These are phyloP conservation scores for Diospyros lotus DNA, from an alignment of 148 eudicot genomes.

Conservation along the genomic window DNA sequence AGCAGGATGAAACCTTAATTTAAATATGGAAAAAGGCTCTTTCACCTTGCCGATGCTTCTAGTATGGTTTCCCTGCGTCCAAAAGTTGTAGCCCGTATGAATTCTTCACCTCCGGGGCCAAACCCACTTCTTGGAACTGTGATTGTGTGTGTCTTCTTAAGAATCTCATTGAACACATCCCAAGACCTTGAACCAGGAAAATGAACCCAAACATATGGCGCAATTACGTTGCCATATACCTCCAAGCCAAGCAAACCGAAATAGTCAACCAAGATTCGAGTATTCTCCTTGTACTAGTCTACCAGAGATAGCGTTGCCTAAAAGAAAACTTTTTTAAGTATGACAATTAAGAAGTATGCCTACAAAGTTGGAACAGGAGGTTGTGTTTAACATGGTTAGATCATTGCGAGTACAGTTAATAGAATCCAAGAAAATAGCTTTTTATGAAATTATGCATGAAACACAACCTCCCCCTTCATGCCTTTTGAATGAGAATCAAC, in stretches of 20 bases:
- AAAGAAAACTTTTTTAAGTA: no score
- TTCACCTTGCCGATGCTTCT: slow-evolving; percentile 64
- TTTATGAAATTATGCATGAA: no score
- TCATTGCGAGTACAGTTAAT: no score
- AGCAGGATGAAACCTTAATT: background rate
- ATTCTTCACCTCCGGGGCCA: slow-evolving; percentile 68
- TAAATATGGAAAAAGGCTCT: slow-evolving; percentile 25
- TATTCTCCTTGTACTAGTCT: slow-evolving; percentile 68
- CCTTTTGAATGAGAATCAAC: no score
- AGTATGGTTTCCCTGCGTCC: slow-evolving; percentile 47
- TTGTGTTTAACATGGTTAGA: no score
- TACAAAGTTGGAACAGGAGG: no score
- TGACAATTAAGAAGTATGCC: no score
- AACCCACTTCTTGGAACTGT: slow-evolving; percentile 77
- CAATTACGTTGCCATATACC: slow-evolving; percentile 67
- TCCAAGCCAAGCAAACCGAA: slow-evolving; percentile 48
- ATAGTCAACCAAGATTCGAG: slow-evolving; percentile 46
- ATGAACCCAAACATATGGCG: slow-evolving; percentile 83
- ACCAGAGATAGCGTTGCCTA: slow-evolving; percentile 44
- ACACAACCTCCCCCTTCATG: no score
- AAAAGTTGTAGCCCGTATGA: slow-evolving; percentile 65
- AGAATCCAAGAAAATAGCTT: no score
- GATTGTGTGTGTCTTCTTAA: slow-evolving; percentile 59
- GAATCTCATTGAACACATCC: slow-evolving; percentile 68
- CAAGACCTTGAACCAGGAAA: slow-evolving; percentile 80